A percentile compares a stretch with the other conserved stretches of the same genome.
These are phyloP conservation scores for Alternaria sp. DNA, from an alignment of 2,329 filamentous ascomycete species.

Conservation along the genomic window DNA sequence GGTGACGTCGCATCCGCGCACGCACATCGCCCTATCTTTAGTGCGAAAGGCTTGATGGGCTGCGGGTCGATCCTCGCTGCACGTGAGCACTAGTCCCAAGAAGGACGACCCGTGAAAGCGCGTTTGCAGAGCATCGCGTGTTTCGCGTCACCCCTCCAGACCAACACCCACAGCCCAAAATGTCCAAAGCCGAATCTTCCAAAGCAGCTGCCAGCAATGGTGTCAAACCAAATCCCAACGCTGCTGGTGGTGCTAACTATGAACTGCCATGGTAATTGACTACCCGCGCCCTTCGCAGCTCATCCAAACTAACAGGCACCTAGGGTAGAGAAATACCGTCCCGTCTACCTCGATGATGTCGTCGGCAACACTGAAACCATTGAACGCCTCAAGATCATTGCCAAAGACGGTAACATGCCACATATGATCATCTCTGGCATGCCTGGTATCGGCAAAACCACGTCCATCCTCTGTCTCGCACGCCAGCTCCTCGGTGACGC, in stretches of 20 bases:
- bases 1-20: neutral
- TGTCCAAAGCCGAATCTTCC: slow-evolving; percentile 61
- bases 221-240: slow-evolving; percentile 53
- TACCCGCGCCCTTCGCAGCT: slow-evolving; percentile 14
- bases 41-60: neutral
- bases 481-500: slow-evolving; percentile 89
- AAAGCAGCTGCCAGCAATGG: slow-evolving; percentile 56
- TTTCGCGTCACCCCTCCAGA: slow-evolving; percentile 38
- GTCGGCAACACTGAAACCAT: slow-evolving; percentile 98
- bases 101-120: slow-evolving; percentile 31
- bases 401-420: slow-evolving; percentile 98
- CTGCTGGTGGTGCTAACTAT: slow-evolving; percentile 62
- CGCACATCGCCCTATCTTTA: slow-evolving; percentile 3
- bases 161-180: slow-evolving; percentile 37
- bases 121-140: slow-evolving; percentile 20
- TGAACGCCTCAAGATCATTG: slow-evolving; percentile 96
- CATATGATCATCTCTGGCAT: slow-evolving; percentile 99
- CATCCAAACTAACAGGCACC: slow-evolving; percentile 20
- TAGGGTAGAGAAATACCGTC: slow-evolving; percentile 98
- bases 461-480: slow-evolving; percentile 90
- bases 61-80: slow-evolving; percentile 3
- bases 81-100: slow-evolving; percentile 27
- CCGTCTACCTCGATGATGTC: slow-evolving; percentile 93
- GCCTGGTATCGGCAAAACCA: slow-evolving; percentile 99
- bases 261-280: slow-evolving; percentile 77